A percentile compares a stretch with the other conserved stretches of the same genome.
These are phyloP conservation scores for Suillus lakei DNA, from an alignment of 768 basidiomycete genomes.

Conservation along the genomic window DNA sequence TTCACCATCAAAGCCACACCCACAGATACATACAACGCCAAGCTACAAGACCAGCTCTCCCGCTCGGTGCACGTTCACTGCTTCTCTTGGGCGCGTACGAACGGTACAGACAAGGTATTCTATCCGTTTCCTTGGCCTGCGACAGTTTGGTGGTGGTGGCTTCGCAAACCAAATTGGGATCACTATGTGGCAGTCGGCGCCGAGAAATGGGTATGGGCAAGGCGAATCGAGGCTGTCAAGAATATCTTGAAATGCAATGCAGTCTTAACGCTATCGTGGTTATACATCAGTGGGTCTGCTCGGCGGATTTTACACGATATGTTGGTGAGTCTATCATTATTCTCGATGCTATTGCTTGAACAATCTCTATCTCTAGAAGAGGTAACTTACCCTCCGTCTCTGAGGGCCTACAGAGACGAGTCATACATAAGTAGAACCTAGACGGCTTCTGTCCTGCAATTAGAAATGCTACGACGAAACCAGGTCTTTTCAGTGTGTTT, in stretches of 20 bases:
- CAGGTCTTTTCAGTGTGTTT: too few relatives aligned
- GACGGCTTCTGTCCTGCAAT: too few relatives aligned
- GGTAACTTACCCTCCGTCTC: neutral
- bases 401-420: neutral
- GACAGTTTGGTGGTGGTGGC: constrained; percentile 38
- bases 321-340: neutral
- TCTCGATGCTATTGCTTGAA: neutral
- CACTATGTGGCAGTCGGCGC: constrained; percentile 42
- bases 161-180: constrained; percentile 40
- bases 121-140: constrained; percentile 46
- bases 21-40: constrained; percentile 32
- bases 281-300: constrained; percentile 12
- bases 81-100: constrained; percentile 45
- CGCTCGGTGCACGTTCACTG: constrained; percentile 34
- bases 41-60: constrained; percentile 22
- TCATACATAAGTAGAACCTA: too few relatives aligned
- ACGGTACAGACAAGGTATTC: constrained; percentile 40
- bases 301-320: neutral
- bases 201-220: constrained; percentile 37
- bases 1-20: constrained; percentile 27
- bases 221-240: constrained; percentile 9
- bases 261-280: constrained; percentile 11
- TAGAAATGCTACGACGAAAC: too few relatives aligned
- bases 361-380: neutral
- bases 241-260: constrained; percentile 9